A percentile compares a stretch with the other conserved stretches of the same genome.
Evolutionary conservation across 139 green algal genomes (phyloP).

Genomic region (Spirogloea muscicola): DNA sequence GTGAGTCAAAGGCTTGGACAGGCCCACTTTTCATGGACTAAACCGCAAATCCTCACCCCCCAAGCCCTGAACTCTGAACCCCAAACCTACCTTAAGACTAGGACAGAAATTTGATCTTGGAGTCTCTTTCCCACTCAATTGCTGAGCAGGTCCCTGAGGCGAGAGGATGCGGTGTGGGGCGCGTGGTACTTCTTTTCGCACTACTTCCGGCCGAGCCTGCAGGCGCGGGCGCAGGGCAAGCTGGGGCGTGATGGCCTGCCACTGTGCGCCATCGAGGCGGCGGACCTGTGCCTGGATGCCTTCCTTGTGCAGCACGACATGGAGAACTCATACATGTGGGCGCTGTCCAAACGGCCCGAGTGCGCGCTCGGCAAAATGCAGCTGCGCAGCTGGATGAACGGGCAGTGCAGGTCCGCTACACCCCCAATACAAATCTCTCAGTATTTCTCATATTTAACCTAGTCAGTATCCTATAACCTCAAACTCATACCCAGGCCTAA

Average conservation of each 20-base stretch:
- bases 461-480: neutral
- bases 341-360: constrained; percentile 2
- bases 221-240: neutral
- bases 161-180: constrained; percentile 39
- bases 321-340: constrained; percentile 46
- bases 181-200: constrained; percentile 46
- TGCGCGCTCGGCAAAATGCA: constrained; percentile 44
- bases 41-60: too few relatives aligned
- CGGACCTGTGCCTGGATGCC: constrained; percentile 31
- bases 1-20: too few relatives aligned
- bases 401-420: constrained; percentile 19
- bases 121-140: too few relatives aligned
- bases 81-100: too few relatives aligned
- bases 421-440: neutral
- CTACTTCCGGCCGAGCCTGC: constrained; percentile 22
- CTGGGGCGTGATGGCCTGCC: neutral
- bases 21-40: too few relatives aligned
- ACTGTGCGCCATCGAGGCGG: constrained; percentile 1
- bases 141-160: constrained; percentile 8
- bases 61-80: too few relatives aligned
- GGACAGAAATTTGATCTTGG: too few relatives aligned
- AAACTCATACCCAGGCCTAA: neutral
- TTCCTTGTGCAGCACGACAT: constrained; percentile 47
- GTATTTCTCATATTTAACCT: neutral
- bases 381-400: constrained; percentile 40